Base-by-base conservation (phyloP, 1,284 basidiomycete species). In the Tylopilus sp. region DNA sequence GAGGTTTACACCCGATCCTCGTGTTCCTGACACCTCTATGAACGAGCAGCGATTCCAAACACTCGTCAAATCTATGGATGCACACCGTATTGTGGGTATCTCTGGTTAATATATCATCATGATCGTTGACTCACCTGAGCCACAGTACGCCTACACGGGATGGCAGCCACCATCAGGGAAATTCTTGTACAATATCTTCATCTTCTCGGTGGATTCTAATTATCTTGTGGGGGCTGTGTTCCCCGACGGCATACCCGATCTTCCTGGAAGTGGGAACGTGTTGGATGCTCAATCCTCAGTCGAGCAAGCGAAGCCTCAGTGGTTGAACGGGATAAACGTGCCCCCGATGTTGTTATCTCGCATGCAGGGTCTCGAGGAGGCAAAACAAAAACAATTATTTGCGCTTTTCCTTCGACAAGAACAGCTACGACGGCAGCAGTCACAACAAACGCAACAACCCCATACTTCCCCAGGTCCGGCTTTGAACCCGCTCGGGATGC, bases 201-300 rank as follows among this genome's bases (percentile, higher is more conserved):
- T 87, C 26, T 79, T 84, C 55, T 67, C 77, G 2, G 46, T 72
- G 16, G 35, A 28, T 11, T 55, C 53, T 9, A 53, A 59, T 18
- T 64, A 84, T 13, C 34, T 36, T 13, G 68, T 65, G 3, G 82
- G 75, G 9, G 77, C 76, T 0, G 74, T 77, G 46, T 87, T 86
- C 59, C 76, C 78, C 0, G 74, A 70, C 0, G 81, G 81, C 2
- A 68, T 87, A 23, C 81, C 84, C 2, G 81, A 83, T 47, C 53
- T 74, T 16, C 75, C 45, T 59, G 64, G 58, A 29, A 50, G 23
- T 21, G 61, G 57, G 28, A 60, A 62, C 18, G 4, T 28, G 21
- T 41, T 55, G 19, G 54, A 54, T 10, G 8, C 23, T 10, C 37
- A 41, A 28, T 52, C 54, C 7, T 21, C 34, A 4, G 16, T 23